Base-by-base conservation (phyloP, 2,329 filamentous ascomycete genomes). In the Xylariaceae sp. region DNA sequence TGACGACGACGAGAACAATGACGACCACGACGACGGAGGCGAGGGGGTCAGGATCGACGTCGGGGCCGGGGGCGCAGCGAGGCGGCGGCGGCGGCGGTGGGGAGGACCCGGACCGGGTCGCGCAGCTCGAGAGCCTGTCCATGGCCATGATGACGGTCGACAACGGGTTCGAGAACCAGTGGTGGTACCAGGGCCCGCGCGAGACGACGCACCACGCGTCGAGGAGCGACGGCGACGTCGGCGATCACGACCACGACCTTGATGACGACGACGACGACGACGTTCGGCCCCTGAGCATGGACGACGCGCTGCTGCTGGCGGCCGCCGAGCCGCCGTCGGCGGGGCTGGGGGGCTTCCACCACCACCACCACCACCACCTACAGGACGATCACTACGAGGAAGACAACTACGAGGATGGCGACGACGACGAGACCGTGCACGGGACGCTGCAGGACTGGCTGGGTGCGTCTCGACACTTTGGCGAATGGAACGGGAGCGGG, bases 91-190 rank as follows among this genome's bases (percentile, higher is more conserved):
- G n/a, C n/a, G 46, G 43, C 12, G 45, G 42, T 11, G 42, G 47
- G 15, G 42, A 48, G n/a, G 64, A 67, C 26, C 58, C 61, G 1
- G 52, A 55, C 19, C 45, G 52, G 11, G 55, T 47, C 7, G 44
- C 49, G 12, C 65, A 72, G 28, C 61, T 73, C 3, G 67, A 67
- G 35, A 60, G 65, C 0, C 55, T 75, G 4, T 70, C 68, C 8
- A 61, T 63, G 4, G 70, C 70, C 23, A 64, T 75, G 61, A 64
- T 74, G 57, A 74, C 70, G 3, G 65, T 75, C 3, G 70, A 75
- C 45, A 75, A 73, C 43, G 70, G 70, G 3, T 74, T 75, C 42
- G 70, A 75, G 53, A 65, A 68, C 40, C 69, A 74, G 50, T 73
- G 70, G 69, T 74, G 70, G 70, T 65, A 72, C 43, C 66, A 68